Base-by-base conservation (phyloP, 2,329 filamentous ascomycete genomes). In the Canariomyces notabilis region DNA sequence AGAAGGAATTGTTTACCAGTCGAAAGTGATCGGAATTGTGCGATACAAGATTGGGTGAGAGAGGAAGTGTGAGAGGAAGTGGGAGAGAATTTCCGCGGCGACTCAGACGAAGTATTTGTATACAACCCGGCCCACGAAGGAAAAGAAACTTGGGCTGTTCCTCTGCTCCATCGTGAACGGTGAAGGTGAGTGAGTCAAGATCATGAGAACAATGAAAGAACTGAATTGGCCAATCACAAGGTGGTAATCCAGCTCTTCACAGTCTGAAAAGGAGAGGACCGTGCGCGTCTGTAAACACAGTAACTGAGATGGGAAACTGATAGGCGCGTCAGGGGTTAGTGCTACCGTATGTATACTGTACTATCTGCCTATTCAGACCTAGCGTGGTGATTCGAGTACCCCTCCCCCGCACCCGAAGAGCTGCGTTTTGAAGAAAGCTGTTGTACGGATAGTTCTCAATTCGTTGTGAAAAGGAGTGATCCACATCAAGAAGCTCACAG, bases 111-210 rank as follows among this genome's bases (percentile, higher is more conserved):
- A 34, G 14, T 16, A 12, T 44, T 29, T 15, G 21, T 15, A 12
- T 34, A 43, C 49, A 48, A 12, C 39, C 42, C 12, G 49, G 49
- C 35, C 32, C 45, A 48, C 39, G 26, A 33, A 16, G 22, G 15
- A 41, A 33, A 21, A 31, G 5, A 37, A 21, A 16, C 23, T 41
- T 37, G 37, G 42, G 14, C 21, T 35, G 42, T 43, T 26, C 34
- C 8, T 18, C 18, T 9, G 16, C 39, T 31, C 26, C 49, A 52
- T 49, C 33, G 35, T 29, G 35, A 29, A n/a, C n/a, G n/a, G n/a
- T n/a, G n/a, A n/a, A n/a, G n/a, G 41, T 34, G n/a, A 22, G 48
- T 53, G 48, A 49, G 42, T 53, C 51, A 53, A 50, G 16, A 22
- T 21, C 26, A 33, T 36, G 15, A 42, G 29, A 33, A 22, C 40